Percentiles rank a stretch among this genome's conserved stretches.
phyloP scores from a whole-genome alignment of 2,329 filamentous ascomycete species.

The Pezicula neosporulosa region DNA sequence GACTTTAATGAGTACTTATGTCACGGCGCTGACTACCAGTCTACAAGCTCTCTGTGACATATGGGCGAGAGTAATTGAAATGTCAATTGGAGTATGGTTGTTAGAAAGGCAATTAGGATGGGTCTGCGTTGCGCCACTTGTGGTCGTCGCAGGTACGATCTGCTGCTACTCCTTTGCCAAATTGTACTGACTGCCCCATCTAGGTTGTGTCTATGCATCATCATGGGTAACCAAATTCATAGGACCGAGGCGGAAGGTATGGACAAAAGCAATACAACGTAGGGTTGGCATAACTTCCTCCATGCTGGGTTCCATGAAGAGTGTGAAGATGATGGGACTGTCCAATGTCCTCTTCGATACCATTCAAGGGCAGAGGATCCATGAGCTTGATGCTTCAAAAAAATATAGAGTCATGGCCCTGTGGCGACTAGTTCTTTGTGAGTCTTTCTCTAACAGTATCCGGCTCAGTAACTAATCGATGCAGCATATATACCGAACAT shows the following conservation, averaged over 20 bases:
- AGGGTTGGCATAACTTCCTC: constrained; percentile 34
- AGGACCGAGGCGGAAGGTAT: too few relatives aligned
- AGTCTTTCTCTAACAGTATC: too few relatives aligned
- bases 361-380: constrained; percentile 20
- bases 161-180: too few relatives aligned
- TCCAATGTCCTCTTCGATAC: constrained; percentile 24
- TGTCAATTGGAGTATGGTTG: constrained; percentile 30
- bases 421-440: too few relatives aligned
- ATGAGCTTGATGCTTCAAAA: background rate
- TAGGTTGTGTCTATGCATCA: too few relatives aligned
- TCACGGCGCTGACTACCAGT: constrained; percentile 18
- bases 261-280: constrained; percentile 34
- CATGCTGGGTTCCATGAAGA: constrained; percentile 36
- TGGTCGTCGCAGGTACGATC: too few relatives aligned
- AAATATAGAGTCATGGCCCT: too few relatives aligned
- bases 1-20: constrained; percentile 19
- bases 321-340: constrained; percentile 38
- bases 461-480: too few relatives aligned
- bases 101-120: constrained; percentile 22
- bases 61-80: constrained; percentile 33
- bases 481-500: too few relatives aligned
- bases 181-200: too few relatives aligned
- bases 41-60: constrained; percentile 26
- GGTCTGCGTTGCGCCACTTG: background rate
- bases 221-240: too few relatives aligned